Conservation (phyloP, 2,329 filamentous ascomycete species). For the Scedosporium aurantiacum region DNA sequence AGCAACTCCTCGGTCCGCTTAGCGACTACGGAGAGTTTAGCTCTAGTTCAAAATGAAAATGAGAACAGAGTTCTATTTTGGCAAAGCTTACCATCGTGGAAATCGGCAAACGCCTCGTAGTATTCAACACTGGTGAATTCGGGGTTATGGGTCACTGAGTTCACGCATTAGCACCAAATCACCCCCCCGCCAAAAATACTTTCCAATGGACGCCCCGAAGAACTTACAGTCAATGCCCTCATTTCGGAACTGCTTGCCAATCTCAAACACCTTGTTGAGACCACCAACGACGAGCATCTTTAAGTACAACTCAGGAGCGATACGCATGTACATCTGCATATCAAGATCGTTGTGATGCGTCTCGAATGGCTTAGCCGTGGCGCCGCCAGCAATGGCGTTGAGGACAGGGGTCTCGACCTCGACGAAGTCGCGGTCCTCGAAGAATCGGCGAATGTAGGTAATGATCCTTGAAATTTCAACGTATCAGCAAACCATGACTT, state of each 20-base stretch:
- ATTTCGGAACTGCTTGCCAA: conserved; percentile 92
- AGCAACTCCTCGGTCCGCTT: conserved; percentile 87
- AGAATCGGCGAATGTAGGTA: conserved; percentile 77
- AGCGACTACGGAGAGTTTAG: conserved; percentile 44
- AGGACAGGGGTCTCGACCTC: conserved; percentile 98
- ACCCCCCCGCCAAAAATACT: background rate
- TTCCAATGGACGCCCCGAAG: background rate
- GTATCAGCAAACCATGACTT: conserved; percentile 27
- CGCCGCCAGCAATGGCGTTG: conserved; percentile 89
- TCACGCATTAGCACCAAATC: conserved; percentile 53
- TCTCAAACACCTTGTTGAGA: conserved; percentile 87
- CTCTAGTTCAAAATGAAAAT: too few species aligned
- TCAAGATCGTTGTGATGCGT: conserved; percentile 95
- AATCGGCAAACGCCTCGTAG: conserved; percentile 87
- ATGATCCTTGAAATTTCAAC: conserved; percentile 45
- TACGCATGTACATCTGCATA: conserved; percentile 89
- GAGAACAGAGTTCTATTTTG: too few species aligned
- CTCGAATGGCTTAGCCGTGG: conserved; percentile 84
- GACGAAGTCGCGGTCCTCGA: conserved; percentile 78
- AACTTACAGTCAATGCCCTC: conserved; percentile 47
- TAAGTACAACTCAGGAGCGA: conserved; percentile 90
- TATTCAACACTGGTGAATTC: conserved; percentile 98
- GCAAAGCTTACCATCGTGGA: conserved; percentile 59
- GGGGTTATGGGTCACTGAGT: conserved; percentile 51
- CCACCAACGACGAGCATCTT: conserved; percentile 95